These are phyloP conservation scores for Mycena amicta DNA, from an alignment of 768 basidiomycete species.

Conservation along the genomic window DNA sequence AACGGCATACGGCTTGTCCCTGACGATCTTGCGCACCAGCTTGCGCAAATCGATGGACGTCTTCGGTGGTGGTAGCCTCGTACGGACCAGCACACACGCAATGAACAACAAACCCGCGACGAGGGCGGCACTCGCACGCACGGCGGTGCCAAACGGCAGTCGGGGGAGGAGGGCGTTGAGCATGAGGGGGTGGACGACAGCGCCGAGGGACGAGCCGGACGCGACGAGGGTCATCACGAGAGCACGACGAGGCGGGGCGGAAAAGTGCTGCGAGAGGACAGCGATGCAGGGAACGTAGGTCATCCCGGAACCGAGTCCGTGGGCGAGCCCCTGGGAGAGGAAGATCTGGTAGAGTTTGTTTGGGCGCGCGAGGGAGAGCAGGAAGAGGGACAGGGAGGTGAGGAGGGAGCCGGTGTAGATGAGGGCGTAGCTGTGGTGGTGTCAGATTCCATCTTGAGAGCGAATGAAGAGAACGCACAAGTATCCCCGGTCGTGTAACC, in stretches of 20 bases:
- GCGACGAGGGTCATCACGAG: conserved; percentile 52
- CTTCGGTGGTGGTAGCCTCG: conserved; percentile 38
- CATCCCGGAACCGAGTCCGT: conserved; percentile 46
- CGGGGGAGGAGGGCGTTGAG: conserved; percentile 43
- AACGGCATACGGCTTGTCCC: conserved; percentile 28
- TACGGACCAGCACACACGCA: conserved; percentile 42
- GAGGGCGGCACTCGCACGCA: conserved; percentile 45
- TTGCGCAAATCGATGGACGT: conserved; percentile 5
- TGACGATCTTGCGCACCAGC: conserved; percentile 17
- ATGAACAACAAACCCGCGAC: no score
- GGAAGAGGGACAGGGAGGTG: conserved; percentile 42
- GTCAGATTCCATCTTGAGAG: neutral
- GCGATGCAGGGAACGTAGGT: conserved; percentile 48
- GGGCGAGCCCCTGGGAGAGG: conserved; percentile 44
- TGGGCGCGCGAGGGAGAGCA: conserved; percentile 48
- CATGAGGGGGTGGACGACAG: conserved; percentile 48
- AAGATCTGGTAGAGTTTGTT: conserved; percentile 48
- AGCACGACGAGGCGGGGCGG: conserved; percentile 36
- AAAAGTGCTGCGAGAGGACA: conserved; percentile 49
- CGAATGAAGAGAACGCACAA: conserved; percentile 34
- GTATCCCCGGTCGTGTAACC: conserved; percentile 50
- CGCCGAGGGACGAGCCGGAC: conserved; percentile 47
- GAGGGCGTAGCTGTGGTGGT: conserved; percentile 30
- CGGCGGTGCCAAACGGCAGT: conserved; percentile 47
- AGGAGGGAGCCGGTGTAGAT: conserved; percentile 39